Conservation (phyloP, 495 filamentous ascomycete species). For the Pyrenopolyporus hunteri region DNA sequence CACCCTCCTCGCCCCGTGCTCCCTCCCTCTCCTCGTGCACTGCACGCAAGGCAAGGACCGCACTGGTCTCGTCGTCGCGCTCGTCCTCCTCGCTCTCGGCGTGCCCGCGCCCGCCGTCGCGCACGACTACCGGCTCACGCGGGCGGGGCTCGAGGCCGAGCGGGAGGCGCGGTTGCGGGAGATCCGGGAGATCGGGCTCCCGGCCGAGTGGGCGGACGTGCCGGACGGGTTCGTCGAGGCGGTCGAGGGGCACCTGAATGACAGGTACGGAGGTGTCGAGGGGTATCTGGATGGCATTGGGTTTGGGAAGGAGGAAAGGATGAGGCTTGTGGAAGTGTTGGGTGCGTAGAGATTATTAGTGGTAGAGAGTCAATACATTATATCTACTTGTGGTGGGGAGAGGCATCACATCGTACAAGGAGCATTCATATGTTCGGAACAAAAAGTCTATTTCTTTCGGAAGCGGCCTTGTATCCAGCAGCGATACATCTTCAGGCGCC, state of each 20-base stretch:
- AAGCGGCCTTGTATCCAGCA: slow-evolving; percentile 97
- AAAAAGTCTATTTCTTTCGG: slow-evolving; percentile 63
- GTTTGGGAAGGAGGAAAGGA: slow-evolving; percentile 50
- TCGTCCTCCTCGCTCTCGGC: slow-evolving; percentile 64
- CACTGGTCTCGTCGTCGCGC: slow-evolving; percentile 73
- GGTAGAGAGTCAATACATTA: background rate
- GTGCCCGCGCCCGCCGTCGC: slow-evolving; percentile 62
- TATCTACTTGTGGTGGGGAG: no score
- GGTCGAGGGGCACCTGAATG: slow-evolving; percentile 57
- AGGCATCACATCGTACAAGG: slow-evolving; percentile 15
- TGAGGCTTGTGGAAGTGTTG: slow-evolving; percentile 31
- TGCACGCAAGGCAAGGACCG: slow-evolving; percentile 91
- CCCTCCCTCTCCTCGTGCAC: slow-evolving; percentile 72
- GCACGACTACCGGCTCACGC: slow-evolving; percentile 68
- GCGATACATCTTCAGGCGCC: slow-evolving; percentile 95
- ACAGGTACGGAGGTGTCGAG: slow-evolving; percentile 64
- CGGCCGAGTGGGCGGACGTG: slow-evolving; percentile 70
- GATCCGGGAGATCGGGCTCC: slow-evolving; percentile 69
- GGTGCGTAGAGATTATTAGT: slow-evolving; percentile 15
- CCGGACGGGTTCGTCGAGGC: slow-evolving; percentile 60
- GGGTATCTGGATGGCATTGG: slow-evolving; percentile 67
- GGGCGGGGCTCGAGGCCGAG: slow-evolving; percentile 63
- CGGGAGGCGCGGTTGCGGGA: slow-evolving; percentile 67
- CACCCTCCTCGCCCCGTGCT: slow-evolving; percentile 38
- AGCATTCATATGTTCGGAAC: background rate